phyloP scores from a whole-genome alignment of 768 basidiomycete genomes.

The Rhodotorula kratochvilovae region DNA sequence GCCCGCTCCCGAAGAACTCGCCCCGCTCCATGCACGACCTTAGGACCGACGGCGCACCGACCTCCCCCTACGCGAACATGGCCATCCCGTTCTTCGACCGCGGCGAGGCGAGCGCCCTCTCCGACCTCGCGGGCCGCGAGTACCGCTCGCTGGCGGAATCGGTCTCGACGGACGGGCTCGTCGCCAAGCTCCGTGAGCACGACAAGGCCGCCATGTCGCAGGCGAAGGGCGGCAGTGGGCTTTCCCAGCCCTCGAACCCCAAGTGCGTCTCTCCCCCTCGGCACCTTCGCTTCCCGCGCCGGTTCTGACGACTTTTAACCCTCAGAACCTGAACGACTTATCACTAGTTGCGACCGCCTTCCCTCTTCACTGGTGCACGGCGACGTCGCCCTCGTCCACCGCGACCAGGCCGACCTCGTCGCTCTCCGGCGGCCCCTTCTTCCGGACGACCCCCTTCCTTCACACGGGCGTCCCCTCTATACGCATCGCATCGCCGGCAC shows the following conservation, averaged over 20 bases:
- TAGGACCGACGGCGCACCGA: not conserved
- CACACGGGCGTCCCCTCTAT: not conserved
- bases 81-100: conserved; percentile 1
- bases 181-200: conserved; percentile 9
- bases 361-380: too few relatives aligned
- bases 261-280: conserved; percentile 1
- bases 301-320: not conserved
- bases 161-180: not conserved
- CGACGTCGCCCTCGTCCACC: too few relatives aligned
- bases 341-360: too few relatives aligned
- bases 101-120: not conserved
- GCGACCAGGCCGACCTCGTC: too few relatives aligned
- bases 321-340: not conserved
- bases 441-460: not conserved
- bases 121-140: conserved; percentile 1
- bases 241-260: fast-evolving
- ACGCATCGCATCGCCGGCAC: not conserved
- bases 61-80: conserved; percentile 17
- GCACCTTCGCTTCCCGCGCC: too few relatives aligned
- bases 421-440: too few relatives aligned
- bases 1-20: not conserved
- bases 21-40: not conserved
- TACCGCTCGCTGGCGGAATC: not conserved
- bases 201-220: conserved; percentile 10
- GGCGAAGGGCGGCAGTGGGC: not conserved